A percentile compares a stretch with the other conserved stretches of the same genome.
phyloP scores from a whole-genome alignment of 192 early-diverging fungal genomes.

The Linnemannia elongata region DNA sequence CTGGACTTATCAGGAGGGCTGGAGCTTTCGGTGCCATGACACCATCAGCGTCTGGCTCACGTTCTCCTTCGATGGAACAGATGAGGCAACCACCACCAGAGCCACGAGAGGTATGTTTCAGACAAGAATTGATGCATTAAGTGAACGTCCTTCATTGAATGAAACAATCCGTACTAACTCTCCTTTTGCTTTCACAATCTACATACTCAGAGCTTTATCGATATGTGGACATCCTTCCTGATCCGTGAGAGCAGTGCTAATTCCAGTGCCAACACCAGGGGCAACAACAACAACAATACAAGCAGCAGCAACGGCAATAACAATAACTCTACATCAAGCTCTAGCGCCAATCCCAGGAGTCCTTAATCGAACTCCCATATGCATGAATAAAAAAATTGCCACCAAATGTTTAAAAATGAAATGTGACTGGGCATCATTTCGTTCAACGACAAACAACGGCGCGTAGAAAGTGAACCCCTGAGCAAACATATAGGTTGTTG shows the following conservation, averaged over 20 bases:
- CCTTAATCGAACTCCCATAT: background rate
- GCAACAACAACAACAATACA: slow-evolving; percentile 19
- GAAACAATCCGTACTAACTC: background rate
- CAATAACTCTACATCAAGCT: background rate
- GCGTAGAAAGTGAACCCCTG: background rate
- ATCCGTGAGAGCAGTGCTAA: slow-evolving; percentile 71
- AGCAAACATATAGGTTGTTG: background rate
- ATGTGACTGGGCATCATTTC: background rate
- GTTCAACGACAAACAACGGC: slow-evolving; percentile 5
- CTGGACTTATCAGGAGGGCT: slow-evolving; percentile 80
- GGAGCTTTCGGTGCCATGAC: slow-evolving; percentile 54
- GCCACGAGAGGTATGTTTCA: slow-evolving; percentile 46
- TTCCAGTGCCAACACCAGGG: slow-evolving; percentile 30
- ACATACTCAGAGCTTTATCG: slow-evolving; percentile 73
- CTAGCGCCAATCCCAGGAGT: slow-evolving; percentile 20
- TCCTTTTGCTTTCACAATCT: background rate
- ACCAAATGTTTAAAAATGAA: background rate
- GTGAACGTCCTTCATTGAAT: slow-evolving; percentile 19
- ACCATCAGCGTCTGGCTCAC: slow-evolving; percentile 56
- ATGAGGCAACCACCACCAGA: slow-evolving; percentile 55
- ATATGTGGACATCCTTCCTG: slow-evolving; percentile 87
- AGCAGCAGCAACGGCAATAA: slow-evolving; percentile 23
- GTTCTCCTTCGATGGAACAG: slow-evolving; percentile 66
- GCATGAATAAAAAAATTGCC: slow-evolving; percentile 20
- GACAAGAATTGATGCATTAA: background rate